Base-by-base conservation (phyloP, 2,329 filamentous ascomycete genomes). In the Metarhizium rileyi region DNA sequence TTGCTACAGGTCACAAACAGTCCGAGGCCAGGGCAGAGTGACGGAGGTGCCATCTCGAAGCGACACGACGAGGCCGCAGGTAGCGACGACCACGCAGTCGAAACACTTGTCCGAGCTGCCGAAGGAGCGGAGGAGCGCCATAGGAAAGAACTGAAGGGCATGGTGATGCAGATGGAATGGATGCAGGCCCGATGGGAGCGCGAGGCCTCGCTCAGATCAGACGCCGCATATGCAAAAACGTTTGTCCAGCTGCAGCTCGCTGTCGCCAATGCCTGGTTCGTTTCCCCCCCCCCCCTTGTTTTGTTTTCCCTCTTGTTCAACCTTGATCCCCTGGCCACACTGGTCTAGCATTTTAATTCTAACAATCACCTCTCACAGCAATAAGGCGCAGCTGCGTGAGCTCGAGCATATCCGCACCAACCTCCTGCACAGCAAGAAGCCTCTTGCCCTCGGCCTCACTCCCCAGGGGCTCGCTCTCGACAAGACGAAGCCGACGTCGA, bases 101-200 rank as follows among this genome's bases (percentile, higher is more conserved):
- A 81, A 57, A 76, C 75, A n/a, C 72, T 80, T 16, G 75, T 80
- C 52, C 74, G 76, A 3, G 76, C 75, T 1, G 74, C 76, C 30
- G 74, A 79, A 57, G 73, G 77, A 46, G 81, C 84, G 43, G 82
- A 89, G 59, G 80, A 80, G 56, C 74, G 78, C 42, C 87, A 93
- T 64, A 72, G 76, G 59, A 83, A 83, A 65, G 87, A 94, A 69
- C 72, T 96, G 48, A 81, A 83, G 57, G 91, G 91, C 18, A 76
- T 97, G 62, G 80, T 81, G 48, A 86, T 93, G 70, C 90, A 97
- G 69, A 91, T 97, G 64, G 80, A 90, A 60, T 97, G 87, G 82
- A 81, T 97, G 65, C 82, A 90, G 59, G 87, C 88, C 2, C 81
- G 85, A 47, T 87, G 86, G 70, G 77, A 81, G 63, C 80, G 93